A percentile compares a stretch with the other conserved stretches of the same genome.
Conservation (phyloP, 1,284 basidiomycete species). For the Fomitiporia mediterranea region DNA sequence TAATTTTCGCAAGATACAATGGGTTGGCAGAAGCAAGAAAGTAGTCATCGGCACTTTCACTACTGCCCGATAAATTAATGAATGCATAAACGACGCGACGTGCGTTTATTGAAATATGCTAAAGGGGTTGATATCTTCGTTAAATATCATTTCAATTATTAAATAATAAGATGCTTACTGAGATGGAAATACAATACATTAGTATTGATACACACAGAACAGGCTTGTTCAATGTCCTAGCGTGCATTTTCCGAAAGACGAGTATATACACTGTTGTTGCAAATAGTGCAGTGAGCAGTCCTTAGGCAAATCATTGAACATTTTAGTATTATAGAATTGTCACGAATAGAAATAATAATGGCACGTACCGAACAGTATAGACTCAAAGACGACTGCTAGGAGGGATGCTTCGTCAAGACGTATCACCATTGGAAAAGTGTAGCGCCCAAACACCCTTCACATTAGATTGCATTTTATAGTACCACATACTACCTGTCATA, state of each 20-base stretch:
- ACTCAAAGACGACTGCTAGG: conserved; percentile 1
- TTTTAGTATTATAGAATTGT: not conserved
- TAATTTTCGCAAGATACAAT: conserved; percentile 29
- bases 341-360: not conserved
- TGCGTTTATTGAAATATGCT: conserved; percentile 4
- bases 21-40: conserved; percentile 21
- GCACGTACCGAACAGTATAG: conserved; percentile 4
- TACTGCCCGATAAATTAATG: conserved; percentile 13
- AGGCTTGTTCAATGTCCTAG: not conserved
- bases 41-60: conserved; percentile 14
- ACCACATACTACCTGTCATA: no score
- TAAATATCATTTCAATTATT: no score
- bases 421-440: no score
- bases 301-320: not conserved
- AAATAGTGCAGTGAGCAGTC: not conserved
- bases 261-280: not conserved
- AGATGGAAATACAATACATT: conserved; percentile 1
- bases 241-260: not conserved
- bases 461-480: no score
- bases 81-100: conserved; percentile 20
- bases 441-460: no score
- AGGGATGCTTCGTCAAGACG: not conserved
- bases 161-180: not conserved
- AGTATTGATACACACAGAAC: not conserved
- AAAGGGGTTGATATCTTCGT: not conserved